Evolutionary conservation across 805 yeast species (phyloP), one percentile per base, ranked within the genome.

Genomic region (Clavispora asparagi): DNA sequence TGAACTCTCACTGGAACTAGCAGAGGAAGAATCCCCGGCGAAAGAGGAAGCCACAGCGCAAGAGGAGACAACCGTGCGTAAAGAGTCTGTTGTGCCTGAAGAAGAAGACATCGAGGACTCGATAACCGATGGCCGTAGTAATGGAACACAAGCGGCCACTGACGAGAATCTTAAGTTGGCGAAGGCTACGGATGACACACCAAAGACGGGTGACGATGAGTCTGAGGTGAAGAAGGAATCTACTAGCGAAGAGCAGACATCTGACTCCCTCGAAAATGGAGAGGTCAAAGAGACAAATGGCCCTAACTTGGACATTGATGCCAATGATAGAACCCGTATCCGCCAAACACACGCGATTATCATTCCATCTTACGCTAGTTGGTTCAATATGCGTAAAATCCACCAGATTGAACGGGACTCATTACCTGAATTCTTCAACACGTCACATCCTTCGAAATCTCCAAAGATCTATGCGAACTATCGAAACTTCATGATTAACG

Each of bases 401-500:
- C 87, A 88, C 59, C 79, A 78, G 43, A 84, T 91, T 50, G 97
- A 91, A 65, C 79, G 77, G 48, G 85, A 86, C 57, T 85, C 95
- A 1, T 68, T 91, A 41, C 96, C 97, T 0, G 97, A 91, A 61
- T 91, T 87, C 58, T 91, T 91, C 72, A 78, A 80, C 51, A 78
- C 82, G 49, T 73, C 79, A 17, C 87, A 86, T 50, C 78, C 83
- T 6, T 81, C 82, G 25, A 91, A 91, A 61, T 86, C 95, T 1
- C 92, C 95, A 10, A 79, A 81, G 54, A 81, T 87, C 32, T 91
- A 90, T 62, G 78, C 78, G 48, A 85, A 82, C 62, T 87, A 89
- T 60, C 79, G 97, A 59, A 88, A 90, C 60, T 91, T 91, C 63
- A 85, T 91, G 86, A 73, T 91, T 37, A 88, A 90, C 65, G 81